Base-by-base conservation (phyloP, 192 early-diverging fungal species). In the Cetraspora pellucida region DNA sequence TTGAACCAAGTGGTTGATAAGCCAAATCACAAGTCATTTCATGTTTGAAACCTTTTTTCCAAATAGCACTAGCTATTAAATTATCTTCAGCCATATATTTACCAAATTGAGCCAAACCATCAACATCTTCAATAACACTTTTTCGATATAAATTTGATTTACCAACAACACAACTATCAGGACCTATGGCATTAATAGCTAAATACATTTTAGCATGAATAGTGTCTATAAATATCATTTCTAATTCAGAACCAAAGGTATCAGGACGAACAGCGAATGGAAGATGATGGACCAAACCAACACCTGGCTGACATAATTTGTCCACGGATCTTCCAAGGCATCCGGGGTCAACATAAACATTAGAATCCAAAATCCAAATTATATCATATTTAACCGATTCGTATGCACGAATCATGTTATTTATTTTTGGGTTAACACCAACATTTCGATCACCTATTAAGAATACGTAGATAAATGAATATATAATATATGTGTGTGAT, bases 1-100 rank as follows among this genome's bases (percentile, higher is more conserved):
- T 85, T 7, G 85, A 82, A 47, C 95, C 96, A 4, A 95, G 83
- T 1, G 91, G 86, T 82, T 99, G 97, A 75, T 90, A 89, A 1
- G 95, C 96, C 47, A 92, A 77, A 72, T 99, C 96, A 37, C 87
- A 86, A 14, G 96, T 93, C 91, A 98, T 95, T 19, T 81, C 83
- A 82, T 99, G 97, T 60, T 89, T 76, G 58, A 90, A 86, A 1
- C 95, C 94, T 66, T 87, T 82, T 54, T 85, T 86, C 93, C 92
- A 96, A 17, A 99, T 81, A 10, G 90, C 91, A 43, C 91, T 90
- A 10, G 94, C 97, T 60, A 99, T 93, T 64, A 95, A 89, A 81
- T 99, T 99, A 80, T 99, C 97, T 79, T 99, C 97, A 16, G 92
- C 90, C 90, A 97, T 93, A 82, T 90, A 97, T 77, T 95, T 88